Base-by-base conservation (phyloP, 2,329 filamentous ascomycete genomes). In the Hypoxylon sp. region DNA sequence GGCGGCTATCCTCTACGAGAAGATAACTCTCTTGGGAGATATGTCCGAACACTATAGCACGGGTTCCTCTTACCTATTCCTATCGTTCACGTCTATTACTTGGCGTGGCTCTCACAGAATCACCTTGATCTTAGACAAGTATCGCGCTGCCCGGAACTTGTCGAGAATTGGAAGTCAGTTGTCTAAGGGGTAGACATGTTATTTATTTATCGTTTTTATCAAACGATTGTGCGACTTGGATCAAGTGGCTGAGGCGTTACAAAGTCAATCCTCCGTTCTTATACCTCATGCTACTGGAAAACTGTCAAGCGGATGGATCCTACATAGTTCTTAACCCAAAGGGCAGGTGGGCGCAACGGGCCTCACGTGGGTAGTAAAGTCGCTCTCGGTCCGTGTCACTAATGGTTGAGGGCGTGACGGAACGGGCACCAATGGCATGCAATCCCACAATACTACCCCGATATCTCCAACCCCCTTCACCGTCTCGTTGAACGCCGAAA, bases 401-500 rank as follows among this genome's bases (percentile, higher is more conserved):
- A 51, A 60, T 43, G 45, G 25, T 48, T 23, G 25, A 49, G 23
- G 23, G 34, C 48, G 45, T 65, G 45, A 62, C 45, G 36, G 17
- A 14, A 45, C 17, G 30, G 41, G 23, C 30, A 51, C 61, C 58
- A 68, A 67, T 63, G 41, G 30, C 36, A 45, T 21, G 28, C 10
- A 36, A 61, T 63, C 52, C 59, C 32, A 36, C 28, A 46, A 57
- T 60, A 59, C 68, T 70, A 48, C 46, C 56, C 28, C 60, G 57
- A 38, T 45, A 56, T 50, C 38, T 51, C 28, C 23, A 5, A 51
- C 38, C 52, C 56, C 48, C 49, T 43, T 61, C 57, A 60, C 38
- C 53, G 57, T 66, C 52, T 56, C 55, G 45, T 65, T 56, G 17
- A 41, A 53, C 43, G 53, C 41, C 36, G 60, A 58, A 11, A 50